phyloP scores from a whole-genome alignment of 371 early-diverging fungal species.

The Haplosporangium sp. region DNA sequence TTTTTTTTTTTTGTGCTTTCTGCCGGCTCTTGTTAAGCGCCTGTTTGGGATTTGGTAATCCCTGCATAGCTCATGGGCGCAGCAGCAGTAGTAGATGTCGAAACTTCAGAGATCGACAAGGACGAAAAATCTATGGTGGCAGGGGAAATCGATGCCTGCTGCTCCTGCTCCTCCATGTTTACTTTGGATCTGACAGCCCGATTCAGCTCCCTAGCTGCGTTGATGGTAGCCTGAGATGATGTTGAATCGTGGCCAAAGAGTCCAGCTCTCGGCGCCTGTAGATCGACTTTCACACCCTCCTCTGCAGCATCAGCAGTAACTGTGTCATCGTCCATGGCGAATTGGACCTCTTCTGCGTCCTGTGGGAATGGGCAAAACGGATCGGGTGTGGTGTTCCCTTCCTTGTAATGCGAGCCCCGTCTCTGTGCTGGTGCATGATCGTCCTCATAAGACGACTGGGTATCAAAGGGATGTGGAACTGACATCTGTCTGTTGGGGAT shows the following conservation, averaged over 20 bases:
- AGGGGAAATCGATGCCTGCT: neutral
- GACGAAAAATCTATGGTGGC: constrained; percentile 17
- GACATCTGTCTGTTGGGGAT: constrained; percentile 14
- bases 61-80: neutral
- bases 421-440: neutral
- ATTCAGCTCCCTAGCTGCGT: neutral
- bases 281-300: neutral
- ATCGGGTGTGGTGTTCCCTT: constrained; percentile 27
- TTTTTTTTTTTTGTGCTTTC: neutral
- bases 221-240: neutral
- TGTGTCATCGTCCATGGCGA: constrained; percentile 61
- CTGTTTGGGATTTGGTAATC: neutral
- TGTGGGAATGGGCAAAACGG: constrained; percentile 56
- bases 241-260: constrained; percentile 9
- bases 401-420: constrained; percentile 24
- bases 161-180: neutral
- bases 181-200: constrained; percentile 21
- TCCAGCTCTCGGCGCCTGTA: constrained; percentile 11
- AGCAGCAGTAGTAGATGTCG: neutral
- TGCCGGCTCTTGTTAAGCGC: neutral
- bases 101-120: constrained; percentile 14
- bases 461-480: constrained; percentile 5
- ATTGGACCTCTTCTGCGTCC: constrained; percentile 60
- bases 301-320: neutral
- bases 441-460: constrained; percentile 9